phyloP scores from a whole-genome alignment of 2,329 filamentous ascomycete genomes.

The Thelonectria blattea region DNA sequence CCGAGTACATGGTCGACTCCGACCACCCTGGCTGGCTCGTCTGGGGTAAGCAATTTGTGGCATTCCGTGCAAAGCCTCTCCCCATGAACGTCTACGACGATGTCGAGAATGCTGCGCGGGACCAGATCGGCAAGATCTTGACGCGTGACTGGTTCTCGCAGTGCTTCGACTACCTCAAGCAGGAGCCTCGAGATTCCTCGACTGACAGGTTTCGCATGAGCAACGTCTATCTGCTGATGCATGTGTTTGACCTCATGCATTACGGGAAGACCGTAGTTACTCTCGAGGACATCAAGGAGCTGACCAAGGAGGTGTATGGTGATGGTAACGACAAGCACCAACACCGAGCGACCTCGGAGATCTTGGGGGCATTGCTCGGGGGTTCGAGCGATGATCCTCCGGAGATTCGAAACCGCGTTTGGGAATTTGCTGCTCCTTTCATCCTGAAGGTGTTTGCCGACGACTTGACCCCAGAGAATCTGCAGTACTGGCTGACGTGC shows the following conservation, averaged over 20 bases:
- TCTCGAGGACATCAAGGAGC: conserved; percentile 85
- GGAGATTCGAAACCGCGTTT: conserved; percentile 76
- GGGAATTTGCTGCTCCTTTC: conserved; percentile 90
- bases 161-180: conserved; percentile 93
- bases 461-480: conserved; percentile 91
- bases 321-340: conserved; percentile 98
- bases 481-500: conserved; percentile 93
- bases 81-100: conserved; percentile 79
- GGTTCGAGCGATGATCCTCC: conserved; percentile 80
- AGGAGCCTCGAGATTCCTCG: conserved; percentile 84
- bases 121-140: conserved; percentile 80
- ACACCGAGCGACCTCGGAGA: conserved; percentile 93
- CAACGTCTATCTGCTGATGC: conserved; percentile 84
- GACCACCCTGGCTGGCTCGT: conserved; percentile 97
- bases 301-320: conserved; percentile 78
- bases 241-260: conserved; percentile 89
- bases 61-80: conserved; percentile 73
- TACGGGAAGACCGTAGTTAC: conserved; percentile 77
- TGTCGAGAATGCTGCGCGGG: conserved; percentile 74
- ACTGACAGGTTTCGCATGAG: conserved; percentile 90
- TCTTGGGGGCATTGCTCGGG: conserved; percentile 82
- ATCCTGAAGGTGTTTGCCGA: conserved; percentile 87
- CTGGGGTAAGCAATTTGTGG: conserved; percentile 88
- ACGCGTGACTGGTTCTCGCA: conserved; percentile 85
- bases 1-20: conserved; percentile 88